These are phyloP conservation scores for Pestalotiopsis sp. DNA, from an alignment of 2,329 filamentous ascomycete genomes.

Conservation along the genomic window DNA sequence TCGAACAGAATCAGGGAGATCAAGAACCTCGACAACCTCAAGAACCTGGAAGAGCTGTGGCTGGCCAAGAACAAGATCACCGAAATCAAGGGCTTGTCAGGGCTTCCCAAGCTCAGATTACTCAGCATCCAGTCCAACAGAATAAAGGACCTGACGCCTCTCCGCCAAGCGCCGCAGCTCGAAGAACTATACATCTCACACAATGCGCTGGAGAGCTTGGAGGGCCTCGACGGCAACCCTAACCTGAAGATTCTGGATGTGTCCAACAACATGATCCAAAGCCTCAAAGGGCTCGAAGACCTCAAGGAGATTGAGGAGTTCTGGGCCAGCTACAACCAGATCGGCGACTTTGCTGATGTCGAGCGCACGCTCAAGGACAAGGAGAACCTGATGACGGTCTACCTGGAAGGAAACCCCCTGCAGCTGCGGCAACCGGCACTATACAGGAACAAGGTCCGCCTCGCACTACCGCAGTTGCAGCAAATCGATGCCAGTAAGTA, in stretches of 20 bases:
- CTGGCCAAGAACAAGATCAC: conserved; percentile 96
- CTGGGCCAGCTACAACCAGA: conserved; percentile 89
- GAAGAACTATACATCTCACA: conserved; percentile 96
- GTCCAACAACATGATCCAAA: conserved; percentile 81
- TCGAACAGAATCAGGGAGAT: conserved; percentile 92
- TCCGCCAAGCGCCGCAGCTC: conserved; percentile 73
- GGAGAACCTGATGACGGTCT: conserved; percentile 81
- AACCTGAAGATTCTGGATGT: conserved; percentile 83
- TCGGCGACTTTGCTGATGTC: conserved; percentile 80
- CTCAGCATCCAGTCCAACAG: conserved; percentile 96
- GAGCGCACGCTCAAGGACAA: conserved; percentile 80
- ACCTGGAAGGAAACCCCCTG: conserved; percentile 93
- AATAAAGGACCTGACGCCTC: conserved; percentile 75
- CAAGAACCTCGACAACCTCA: conserved; percentile 77
- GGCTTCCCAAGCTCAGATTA: conserved; percentile 78
- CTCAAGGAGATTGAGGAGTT: conserved; percentile 81
- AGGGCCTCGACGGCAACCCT: conserved; percentile 69
- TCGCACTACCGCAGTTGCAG: conserved; percentile 83
- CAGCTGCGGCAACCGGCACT: conserved; percentile 79
- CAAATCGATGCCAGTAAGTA: conserved; percentile 97
- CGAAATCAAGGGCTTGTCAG: conserved; percentile 75
- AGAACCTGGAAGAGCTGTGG: conserved; percentile 86
- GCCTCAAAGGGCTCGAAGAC: conserved; percentile 71
- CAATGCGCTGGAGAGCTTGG: conserved; percentile 81
- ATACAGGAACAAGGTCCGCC: conserved; percentile 90